These are phyloP conservation scores for Epichloe brachyelytri DNA, from an alignment of 2,329 filamentous ascomycete genomes.

Conservation along the genomic window DNA sequence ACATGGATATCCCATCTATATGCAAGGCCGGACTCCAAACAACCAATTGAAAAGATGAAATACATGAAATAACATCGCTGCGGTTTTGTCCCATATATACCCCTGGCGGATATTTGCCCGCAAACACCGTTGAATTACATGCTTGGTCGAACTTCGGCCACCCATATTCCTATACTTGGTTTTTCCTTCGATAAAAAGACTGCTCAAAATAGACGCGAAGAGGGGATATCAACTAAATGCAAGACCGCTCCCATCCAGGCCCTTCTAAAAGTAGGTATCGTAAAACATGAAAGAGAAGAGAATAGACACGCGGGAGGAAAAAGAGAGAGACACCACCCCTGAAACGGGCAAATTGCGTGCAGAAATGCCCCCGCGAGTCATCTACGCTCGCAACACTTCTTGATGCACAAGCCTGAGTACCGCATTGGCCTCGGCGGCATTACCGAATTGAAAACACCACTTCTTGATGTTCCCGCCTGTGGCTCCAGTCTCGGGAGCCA, in stretches of 20 bases:
- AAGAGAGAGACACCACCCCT: background rate
- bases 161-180: background rate
- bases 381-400: slow-evolving; percentile 34
- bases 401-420: slow-evolving; percentile 44
- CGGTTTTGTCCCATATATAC: background rate
- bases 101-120: background rate
- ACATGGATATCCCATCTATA: background rate
- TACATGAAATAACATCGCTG: background rate
- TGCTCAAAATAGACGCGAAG: too few species aligned
- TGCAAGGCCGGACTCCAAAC: background rate
- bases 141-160: background rate
- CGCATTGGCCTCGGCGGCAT: slow-evolving; percentile 39
- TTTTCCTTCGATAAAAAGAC: too few species aligned
- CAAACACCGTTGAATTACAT: background rate
- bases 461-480: slow-evolving; percentile 44
- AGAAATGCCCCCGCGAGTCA: background rate
- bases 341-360: background rate
- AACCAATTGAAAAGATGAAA: background rate
- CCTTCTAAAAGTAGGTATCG: background rate
- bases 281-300: background rate
- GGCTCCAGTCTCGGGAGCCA: slow-evolving; percentile 37
- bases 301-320: background rate
- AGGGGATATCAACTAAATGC: background rate
- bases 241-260: background rate
- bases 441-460: slow-evolving; percentile 51